Percentiles rank a stretch among this genome's conserved stretches.
phyloP scores from a whole-genome alignment of 176 grass and related monocot species.

The Cocos nucifera region DNA sequence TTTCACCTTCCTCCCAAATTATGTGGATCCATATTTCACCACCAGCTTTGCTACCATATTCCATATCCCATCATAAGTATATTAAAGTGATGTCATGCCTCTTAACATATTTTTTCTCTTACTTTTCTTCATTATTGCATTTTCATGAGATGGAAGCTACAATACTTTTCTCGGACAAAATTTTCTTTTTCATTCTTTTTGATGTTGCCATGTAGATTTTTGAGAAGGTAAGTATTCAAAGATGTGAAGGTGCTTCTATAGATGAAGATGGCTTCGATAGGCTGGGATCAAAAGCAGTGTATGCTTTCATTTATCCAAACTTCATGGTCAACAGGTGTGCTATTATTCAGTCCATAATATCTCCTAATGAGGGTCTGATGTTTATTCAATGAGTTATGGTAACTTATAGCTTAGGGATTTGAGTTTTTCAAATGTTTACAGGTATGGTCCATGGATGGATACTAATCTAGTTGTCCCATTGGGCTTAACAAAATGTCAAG shows the following conservation, averaged over 20 bases:
- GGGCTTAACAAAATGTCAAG: conserved; percentile 68
- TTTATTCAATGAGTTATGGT: too few species aligned
- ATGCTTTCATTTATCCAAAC: conserved; percentile 94
- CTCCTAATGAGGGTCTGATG: too few species aligned
- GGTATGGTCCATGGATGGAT: conserved; percentile 98
- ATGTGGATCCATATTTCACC: too few species aligned
- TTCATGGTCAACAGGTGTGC: conserved; percentile 94
- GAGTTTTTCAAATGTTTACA: conserved; percentile 22
- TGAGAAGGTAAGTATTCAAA: conserved; percentile 92
- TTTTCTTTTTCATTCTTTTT: conserved; percentile 10
- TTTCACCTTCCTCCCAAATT: too few species aligned
- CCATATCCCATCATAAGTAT: too few species aligned
- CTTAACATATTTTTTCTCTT: not conserved
- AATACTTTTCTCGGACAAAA: conserved; percentile 10
- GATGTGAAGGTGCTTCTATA: conserved; percentile 45
- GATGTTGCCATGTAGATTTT: conserved; percentile 39
- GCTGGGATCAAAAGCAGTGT: conserved; percentile 68
- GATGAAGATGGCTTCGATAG: conserved; percentile 39
- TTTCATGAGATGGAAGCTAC: not conserved
- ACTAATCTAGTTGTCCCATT: conserved; percentile 84
- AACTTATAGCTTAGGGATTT: too few species aligned
- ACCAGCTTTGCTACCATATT: too few species aligned
- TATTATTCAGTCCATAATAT: too few species aligned
- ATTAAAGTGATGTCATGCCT: too few species aligned
- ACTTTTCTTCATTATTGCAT: too few species aligned